Evolutionary conservation across 2,329 filamentous ascomycete species (phyloP).

Genomic region (Immersiporthe knoxdaviesiana): DNA sequence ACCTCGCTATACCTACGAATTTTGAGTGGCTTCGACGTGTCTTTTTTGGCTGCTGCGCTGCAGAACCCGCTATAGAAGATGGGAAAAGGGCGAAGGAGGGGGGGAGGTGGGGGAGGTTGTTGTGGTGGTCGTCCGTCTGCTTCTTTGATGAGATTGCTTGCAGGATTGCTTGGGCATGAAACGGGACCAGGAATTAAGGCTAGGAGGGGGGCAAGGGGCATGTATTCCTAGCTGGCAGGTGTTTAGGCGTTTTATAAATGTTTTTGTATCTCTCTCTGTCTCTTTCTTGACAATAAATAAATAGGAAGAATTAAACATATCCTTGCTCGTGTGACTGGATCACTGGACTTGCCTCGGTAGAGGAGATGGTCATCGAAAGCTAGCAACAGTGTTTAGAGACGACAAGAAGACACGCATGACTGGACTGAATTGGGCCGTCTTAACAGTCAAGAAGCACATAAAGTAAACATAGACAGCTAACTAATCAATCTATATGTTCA

Average conservation of each 20-base stretch:
- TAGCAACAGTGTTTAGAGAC: too few relatives aligned
- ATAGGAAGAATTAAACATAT: neutral
- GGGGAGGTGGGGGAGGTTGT: too few relatives aligned
- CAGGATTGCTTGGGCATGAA: neutral
- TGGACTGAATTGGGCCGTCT: too few relatives aligned
- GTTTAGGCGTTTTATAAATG: constrained; percentile 7
- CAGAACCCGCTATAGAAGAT: neutral
- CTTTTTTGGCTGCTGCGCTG: neutral
- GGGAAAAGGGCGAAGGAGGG: too few relatives aligned
- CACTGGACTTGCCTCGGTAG: too few relatives aligned
- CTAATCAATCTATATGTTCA: too few relatives aligned
- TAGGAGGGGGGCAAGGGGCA: neutral
- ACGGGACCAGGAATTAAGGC: neutral
- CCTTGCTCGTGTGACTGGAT: neutral
- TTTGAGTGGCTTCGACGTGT: neutral
- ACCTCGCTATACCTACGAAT: neutral
- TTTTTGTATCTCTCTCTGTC: neutral
- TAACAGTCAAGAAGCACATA: too few relatives aligned
- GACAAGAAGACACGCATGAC: too few relatives aligned
- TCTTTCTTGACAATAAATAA: neutral
- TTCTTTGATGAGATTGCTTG: neutral
- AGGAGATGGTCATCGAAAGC: too few relatives aligned
- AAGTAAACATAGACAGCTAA: too few relatives aligned
- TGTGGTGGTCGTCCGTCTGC: neutral
- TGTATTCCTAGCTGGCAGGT: constrained; percentile 10